phyloP scores from a whole-genome alignment of 768 basidiomycete species.

The Boletellus ananas region DNA sequence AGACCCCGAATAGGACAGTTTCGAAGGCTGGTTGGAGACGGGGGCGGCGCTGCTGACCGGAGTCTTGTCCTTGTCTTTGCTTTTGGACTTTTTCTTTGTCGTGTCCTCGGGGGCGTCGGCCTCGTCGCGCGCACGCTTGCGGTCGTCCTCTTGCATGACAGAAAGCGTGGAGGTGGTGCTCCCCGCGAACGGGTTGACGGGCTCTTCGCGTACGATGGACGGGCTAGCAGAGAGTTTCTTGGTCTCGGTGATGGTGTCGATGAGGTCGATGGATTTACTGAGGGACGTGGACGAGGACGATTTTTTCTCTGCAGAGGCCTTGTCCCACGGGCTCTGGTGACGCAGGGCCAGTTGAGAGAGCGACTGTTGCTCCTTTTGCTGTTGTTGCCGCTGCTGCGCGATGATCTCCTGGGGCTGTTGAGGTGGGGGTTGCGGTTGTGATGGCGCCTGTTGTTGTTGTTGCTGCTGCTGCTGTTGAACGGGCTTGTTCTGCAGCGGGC shows the following conservation, averaged over 20 bases:
- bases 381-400: conserved; percentile 33
- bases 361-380: conserved; percentile 32
- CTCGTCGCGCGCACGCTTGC: conserved; percentile 52
- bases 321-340: conserved; percentile 47
- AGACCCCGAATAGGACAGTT: conserved; percentile 10
- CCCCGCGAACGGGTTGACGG: conserved; percentile 16
- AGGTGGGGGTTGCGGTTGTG: conserved; percentile 13
- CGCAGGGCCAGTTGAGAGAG: conserved; percentile 35
- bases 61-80: conserved; percentile 47
- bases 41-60: conserved; percentile 27
- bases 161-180: conserved; percentile 31
- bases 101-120: conserved; percentile 42
- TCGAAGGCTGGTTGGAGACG: conserved; percentile 21
- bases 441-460: conserved; percentile 2
- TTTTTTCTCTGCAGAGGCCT: conserved; percentile 32
- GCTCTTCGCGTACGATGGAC: conserved; percentile 60
- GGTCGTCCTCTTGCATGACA: conserved; percentile 46
- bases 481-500: conserved; percentile 25
- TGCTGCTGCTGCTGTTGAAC: conserved; percentile 9
- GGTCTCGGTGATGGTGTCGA: conserved; percentile 62
- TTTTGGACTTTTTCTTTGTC: conserved; percentile 47
- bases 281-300: conserved; percentile 29
- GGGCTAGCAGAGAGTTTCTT: conserved; percentile 77
- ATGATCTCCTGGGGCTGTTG: conserved; percentile 28
- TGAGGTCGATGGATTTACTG: conserved; percentile 52